These are phyloP conservation scores for Arthroderma sp. DNA, from an alignment of 2,329 filamentous ascomycete species.

Conservation along the genomic window DNA sequence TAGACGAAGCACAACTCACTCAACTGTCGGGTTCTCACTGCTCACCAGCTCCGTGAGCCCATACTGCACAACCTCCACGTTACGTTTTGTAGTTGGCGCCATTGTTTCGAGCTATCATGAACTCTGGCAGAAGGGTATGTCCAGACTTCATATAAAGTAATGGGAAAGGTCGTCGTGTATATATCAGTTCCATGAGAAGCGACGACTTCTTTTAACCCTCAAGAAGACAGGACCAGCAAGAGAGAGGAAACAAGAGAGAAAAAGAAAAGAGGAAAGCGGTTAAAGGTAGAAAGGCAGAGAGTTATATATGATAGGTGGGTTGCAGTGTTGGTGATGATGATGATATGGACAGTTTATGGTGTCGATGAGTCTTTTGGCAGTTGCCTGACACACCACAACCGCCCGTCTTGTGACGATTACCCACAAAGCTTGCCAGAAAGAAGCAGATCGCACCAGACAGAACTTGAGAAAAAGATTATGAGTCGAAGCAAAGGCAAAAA, in stretches of 20 bases:
- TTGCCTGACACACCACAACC: too few relatives aligned
- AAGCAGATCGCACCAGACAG: background rate
- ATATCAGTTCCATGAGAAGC: too few relatives aligned
- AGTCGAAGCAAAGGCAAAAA: slow-evolving; percentile 5
- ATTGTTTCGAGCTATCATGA: background rate
- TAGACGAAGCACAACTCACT: slow-evolving; percentile 13
- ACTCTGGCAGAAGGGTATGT: background rate
- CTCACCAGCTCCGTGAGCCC: slow-evolving; percentile 31
- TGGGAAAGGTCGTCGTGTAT: background rate
- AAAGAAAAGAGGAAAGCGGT: too few relatives aligned
- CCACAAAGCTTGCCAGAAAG: background rate
- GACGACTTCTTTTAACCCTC: background rate
- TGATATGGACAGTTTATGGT: too few relatives aligned
- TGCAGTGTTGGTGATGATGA: too few relatives aligned
- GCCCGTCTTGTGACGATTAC: too few relatives aligned
- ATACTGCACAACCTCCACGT: slow-evolving; percentile 22
- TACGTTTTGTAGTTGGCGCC: slow-evolving; percentile 4
- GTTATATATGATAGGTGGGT: too few relatives aligned
- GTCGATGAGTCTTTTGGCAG: too few relatives aligned
- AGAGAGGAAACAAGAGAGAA: background rate
- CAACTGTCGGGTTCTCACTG: slow-evolving; percentile 27
- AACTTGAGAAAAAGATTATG: background rate
- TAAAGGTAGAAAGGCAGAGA: too few relatives aligned
- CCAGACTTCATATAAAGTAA: background rate
- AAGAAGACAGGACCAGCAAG: background rate